Conservation (phyloP, 306 rosid genomes). For the Herpetospermum pedunculosum region DNA sequence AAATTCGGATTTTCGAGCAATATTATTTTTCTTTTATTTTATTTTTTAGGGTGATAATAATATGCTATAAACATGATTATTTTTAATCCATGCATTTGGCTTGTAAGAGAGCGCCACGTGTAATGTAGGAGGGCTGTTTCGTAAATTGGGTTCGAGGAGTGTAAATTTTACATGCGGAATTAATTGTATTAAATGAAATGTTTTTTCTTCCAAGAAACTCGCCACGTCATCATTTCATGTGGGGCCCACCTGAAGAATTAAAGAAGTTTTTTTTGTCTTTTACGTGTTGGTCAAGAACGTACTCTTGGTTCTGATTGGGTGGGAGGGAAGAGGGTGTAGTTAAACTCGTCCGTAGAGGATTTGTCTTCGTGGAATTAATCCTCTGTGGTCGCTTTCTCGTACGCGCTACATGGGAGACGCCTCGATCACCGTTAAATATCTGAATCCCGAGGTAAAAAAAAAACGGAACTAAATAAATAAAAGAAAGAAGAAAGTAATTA, state of each 20-base stretch:
- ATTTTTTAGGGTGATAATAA: background rate
- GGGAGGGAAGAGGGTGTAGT: background rate
- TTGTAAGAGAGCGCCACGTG: background rate
- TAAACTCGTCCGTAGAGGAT: background rate
- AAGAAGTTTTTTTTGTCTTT: background rate
- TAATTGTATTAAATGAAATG: background rate
- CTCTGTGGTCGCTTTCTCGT: background rate
- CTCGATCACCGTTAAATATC: background rate
- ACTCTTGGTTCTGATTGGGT: background rate
- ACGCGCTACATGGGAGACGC: background rate
- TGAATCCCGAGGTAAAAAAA: background rate
- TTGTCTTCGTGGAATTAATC: background rate
- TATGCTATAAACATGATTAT: background rate
- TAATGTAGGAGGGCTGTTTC: background rate
- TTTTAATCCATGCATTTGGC: no score
- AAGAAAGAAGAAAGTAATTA: background rate
- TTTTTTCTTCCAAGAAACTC: background rate
- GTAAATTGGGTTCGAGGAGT: background rate
- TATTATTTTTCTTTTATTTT: background rate
- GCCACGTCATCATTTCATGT: background rate
- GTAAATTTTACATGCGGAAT: slow-evolving; percentile 4
- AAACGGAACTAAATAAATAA: background rate
- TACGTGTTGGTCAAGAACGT: background rate
- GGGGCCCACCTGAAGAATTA: background rate
- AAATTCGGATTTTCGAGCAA: background rate